Evolutionary conservation across 2,329 filamentous ascomycete species (phyloP).

Genomic region (Trichoderma asperellum): DNA sequence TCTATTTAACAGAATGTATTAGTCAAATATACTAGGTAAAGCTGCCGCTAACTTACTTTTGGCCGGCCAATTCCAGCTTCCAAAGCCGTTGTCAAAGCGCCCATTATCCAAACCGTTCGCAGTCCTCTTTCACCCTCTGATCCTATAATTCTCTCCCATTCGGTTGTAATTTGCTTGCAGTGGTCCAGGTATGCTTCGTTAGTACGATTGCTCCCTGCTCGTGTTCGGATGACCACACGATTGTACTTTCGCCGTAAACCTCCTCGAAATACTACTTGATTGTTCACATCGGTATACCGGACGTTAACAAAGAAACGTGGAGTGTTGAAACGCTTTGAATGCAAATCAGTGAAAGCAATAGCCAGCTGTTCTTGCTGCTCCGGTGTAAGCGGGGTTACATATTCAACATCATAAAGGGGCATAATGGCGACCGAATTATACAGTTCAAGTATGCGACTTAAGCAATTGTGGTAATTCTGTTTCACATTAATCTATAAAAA

Average conservation of each 20-base stretch:
- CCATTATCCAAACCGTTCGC: conserved; percentile 9
- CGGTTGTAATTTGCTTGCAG: conserved; percentile 5
- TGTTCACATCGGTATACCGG: conserved; percentile 17
- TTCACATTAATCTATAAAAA: not conserved
- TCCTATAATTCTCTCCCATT: conserved; percentile 13
- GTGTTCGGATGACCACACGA: conserved; percentile 19
- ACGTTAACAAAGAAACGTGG: conserved; percentile 22
- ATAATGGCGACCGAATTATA: not conserved
- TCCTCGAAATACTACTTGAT: conserved; percentile 22
- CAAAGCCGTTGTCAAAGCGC: conserved; percentile 6
- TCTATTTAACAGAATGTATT: not conserved
- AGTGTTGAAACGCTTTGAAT: conserved; percentile 23
- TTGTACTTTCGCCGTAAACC: conserved; percentile 20
- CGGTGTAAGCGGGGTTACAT: conserved; percentile 11
- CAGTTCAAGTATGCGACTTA: not conserved
- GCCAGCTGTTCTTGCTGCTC: conserved; percentile 11
- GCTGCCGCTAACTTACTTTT: not conserved
- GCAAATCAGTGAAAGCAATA: conserved; percentile 8
- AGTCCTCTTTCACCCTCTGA: not conserved
- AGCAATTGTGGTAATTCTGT: not conserved
- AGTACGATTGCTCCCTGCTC: conserved; percentile 6
- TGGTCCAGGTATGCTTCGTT: conserved; percentile 14
- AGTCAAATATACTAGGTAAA: not conserved
- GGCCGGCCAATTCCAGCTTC: conserved; percentile 23
- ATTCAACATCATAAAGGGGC: conserved; percentile 24